phyloP scores from a whole-genome alignment of 768 basidiomycete species.

The Leccinum obscurum region DNA sequence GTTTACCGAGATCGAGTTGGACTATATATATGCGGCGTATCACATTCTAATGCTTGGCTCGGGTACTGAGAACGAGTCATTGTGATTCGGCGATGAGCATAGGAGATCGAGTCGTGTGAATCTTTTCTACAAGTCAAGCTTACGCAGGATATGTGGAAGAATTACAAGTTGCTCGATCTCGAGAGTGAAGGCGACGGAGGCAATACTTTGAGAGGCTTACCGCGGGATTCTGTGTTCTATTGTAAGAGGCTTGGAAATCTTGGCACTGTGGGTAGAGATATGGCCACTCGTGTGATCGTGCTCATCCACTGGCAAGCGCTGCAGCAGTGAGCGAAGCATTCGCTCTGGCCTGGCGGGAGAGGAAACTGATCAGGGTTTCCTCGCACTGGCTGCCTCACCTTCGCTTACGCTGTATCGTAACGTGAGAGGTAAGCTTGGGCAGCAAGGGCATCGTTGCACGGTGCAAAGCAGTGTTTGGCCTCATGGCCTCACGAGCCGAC shows the following conservation, averaged over 20 bases:
- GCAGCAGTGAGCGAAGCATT: constrained; percentile 6
- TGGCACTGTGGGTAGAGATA: constrained; percentile 69
- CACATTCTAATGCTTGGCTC: neutral
- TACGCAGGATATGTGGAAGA: neutral
- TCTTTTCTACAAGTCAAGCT: neutral
- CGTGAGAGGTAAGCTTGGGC: constrained; percentile 12
- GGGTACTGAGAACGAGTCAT: neutral
- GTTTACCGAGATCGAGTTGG: neutral
- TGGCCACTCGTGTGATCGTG: constrained; percentile 77
- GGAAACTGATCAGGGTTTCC: neutral
- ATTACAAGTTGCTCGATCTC: neutral
- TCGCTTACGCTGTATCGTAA: neutral
- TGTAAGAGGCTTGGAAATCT: constrained; percentile 47
- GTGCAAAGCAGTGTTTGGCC: constrained; percentile 67
- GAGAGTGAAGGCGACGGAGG: neutral
- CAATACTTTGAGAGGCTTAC: constrained; percentile 1
- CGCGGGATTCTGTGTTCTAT: neutral
- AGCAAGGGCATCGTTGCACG: constrained; percentile 43
- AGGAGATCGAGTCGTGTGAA: too few relatives aligned
- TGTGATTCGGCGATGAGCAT: neutral
- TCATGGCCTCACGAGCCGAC: constrained; percentile 62
- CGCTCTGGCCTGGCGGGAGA: neutral
- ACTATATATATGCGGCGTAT: neutral
- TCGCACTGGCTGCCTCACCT: neutral
- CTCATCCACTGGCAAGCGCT: constrained; percentile 61